These are phyloP conservation scores for Scheffersomyces cryptocercus DNA, from an alignment of 1,139 yeast species.

Conservation along the genomic window DNA sequence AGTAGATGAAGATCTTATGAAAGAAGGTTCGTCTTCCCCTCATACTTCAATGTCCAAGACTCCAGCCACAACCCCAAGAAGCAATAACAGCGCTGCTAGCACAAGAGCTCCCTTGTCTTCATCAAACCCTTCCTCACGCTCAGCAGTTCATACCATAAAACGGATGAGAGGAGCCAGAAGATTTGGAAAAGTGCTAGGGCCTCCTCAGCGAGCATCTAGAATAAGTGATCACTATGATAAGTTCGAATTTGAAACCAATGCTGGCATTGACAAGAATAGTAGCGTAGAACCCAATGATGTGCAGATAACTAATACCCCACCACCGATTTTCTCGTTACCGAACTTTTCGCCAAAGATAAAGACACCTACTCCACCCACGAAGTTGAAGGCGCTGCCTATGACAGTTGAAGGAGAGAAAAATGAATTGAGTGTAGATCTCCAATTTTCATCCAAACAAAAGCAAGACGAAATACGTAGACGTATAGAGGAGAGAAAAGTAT, in stretches of 20 bases:
- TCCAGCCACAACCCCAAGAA: conserved; percentile 22
- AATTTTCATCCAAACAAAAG: conserved; percentile 19
- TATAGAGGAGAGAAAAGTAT: conserved; percentile 21
- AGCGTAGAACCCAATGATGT: neutral
- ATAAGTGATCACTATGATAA: conserved; percentile 15
- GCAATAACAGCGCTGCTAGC: conserved; percentile 5
- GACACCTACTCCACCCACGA: conserved; percentile 1
- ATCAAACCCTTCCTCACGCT: conserved; percentile 1
- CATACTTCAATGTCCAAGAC: conserved; percentile 12
- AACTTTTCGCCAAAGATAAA: conserved; percentile 16
- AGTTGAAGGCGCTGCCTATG: conserved; percentile 2
- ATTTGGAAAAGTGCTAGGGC: conserved; percentile 40
- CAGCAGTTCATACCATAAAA: conserved; percentile 21
- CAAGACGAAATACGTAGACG: conserved; percentile 27
- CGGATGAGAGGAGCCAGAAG: conserved; percentile 32
- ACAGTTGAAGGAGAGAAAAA: conserved; percentile 6
- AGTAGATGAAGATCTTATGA: conserved; percentile 14
- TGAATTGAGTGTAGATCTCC: conserved; percentile 1
- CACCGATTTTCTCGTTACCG: conserved; percentile 14
- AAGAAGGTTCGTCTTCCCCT: conserved; percentile 11
- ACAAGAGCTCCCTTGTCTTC: no score
- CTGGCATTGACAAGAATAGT: conserved; percentile 2
- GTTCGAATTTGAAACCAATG: conserved; percentile 6
- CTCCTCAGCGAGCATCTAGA: conserved; percentile 38
- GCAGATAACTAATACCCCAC: conserved; percentile 7